Evolutionary conservation across 2,329 filamentous ascomycete genomes (phyloP), one percentile per base, ranked within the genome.

Genomic region (Arthrobotrys pseudoclavata): DNA sequence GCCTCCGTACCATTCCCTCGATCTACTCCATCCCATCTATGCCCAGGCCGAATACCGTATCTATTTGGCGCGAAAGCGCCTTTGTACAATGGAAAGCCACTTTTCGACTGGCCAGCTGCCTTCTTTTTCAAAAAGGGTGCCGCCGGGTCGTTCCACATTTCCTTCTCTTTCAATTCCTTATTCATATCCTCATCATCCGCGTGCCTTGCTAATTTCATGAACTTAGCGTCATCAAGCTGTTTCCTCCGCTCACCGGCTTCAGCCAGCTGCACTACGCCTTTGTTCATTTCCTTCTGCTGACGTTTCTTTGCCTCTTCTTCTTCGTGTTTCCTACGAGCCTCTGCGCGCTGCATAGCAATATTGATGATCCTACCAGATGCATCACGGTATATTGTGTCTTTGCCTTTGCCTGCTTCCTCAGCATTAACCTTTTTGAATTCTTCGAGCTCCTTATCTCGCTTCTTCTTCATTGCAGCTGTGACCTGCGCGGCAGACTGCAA

Each of bases 1-100:
- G 89, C 91, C 85, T 99, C 96, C 83, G 97, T 98, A 0, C 95
- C 95, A 84, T 93, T 99, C 20, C 93, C 88, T 80, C 96, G 87
- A 86, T 99, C 96, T 18, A 99, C 96, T 4, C 96, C 96, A 86
- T 99, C 96, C 96, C 96, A 99, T 80, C 93, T 87, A 85, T 97
- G 93, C 0, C 96, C 96, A 0, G 96, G 96, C 77, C 91, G 87
- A 79, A 99, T 98, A 0, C 92, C 93, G 85, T 98, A 98, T 20
- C 96, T 88, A 86, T 99, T 99, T 52, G 96, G 96, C 82, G 92
- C 88, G 69, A 91, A 92, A 0, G 91, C 88, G 0, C 95, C 96
- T 76, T 89, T 86, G 83, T 98, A 99, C 3, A 92, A 83, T 3
- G 91, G 92, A 80, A 88, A 89, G 18, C 86, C 87, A 6, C 85